Percentiles rank a stretch among this genome's conserved stretches.
Evolutionary conservation across 352 stramenopile species (phyloP).

Genomic region (Blastocystis sp.): DNA sequence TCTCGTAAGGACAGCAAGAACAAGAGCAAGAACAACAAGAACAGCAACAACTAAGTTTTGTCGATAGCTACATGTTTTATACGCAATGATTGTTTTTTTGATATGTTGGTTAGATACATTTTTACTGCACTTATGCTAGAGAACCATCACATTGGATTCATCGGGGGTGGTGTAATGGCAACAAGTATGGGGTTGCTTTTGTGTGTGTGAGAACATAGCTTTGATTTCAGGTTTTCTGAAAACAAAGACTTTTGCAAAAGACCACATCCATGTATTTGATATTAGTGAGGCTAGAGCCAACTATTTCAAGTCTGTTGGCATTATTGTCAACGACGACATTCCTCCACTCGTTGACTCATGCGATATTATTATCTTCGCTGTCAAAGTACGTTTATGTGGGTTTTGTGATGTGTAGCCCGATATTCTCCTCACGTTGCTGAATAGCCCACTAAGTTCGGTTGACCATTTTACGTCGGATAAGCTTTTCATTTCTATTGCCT

Average conservation of each 20-base stretch:
- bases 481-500: constrained; percentile 77
- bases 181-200: constrained; percentile 65
- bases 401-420: constrained; percentile 27
- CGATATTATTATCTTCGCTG: constrained; percentile 73
- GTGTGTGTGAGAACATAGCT: neutral
- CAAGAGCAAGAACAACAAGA: neutral
- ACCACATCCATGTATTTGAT: constrained; percentile 65
- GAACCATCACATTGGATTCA: constrained; percentile 67
- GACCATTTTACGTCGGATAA: constrained; percentile 63
- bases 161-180: constrained; percentile 70
- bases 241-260: constrained; percentile 60
- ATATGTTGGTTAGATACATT: neutral
- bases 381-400: constrained; percentile 68
- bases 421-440: constrained; percentile 70
- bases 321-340: constrained; percentile 61
- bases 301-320: constrained; percentile 65
- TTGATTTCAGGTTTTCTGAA: constrained; percentile 58
- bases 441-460: constrained; percentile 70
- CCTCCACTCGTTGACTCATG: constrained; percentile 46
- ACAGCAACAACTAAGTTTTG: neutral
- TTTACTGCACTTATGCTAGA: neutral
- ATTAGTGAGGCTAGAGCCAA: constrained; percentile 65
- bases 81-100: neutral
- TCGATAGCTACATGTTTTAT: neutral
- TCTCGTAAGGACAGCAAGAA: constrained; percentile 30